Evolutionary conservation across 1,284 basidiomycete species (phyloP).

Genomic region (Moesziomyces globuligerus): DNA sequence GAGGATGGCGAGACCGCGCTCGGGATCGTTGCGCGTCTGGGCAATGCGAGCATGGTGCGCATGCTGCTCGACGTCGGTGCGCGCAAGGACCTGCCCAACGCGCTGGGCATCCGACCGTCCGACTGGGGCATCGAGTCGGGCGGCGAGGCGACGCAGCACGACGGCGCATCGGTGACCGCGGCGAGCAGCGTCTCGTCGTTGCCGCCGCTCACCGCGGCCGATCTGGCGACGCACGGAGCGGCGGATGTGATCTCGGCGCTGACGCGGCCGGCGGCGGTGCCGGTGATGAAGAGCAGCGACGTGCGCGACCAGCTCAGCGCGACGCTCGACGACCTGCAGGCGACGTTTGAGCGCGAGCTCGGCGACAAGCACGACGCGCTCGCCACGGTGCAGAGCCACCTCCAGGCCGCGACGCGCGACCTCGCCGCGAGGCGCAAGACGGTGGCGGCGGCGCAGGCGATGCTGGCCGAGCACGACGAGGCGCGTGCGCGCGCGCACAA

Average conservation of each 20-base stretch:
- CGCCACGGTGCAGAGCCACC: constrained; percentile 83
- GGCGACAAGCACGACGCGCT: constrained; percentile 86
- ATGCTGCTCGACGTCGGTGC: constrained; percentile 92
- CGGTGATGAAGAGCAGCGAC: constrained; percentile 85
- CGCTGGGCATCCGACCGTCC: constrained; percentile 87
- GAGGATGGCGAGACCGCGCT: constrained; percentile 95
- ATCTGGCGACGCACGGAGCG: constrained; percentile 53
- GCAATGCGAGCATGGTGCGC: constrained; percentile 86
- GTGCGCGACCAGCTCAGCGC: constrained; percentile 75
- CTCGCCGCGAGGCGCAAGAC: constrained; percentile 84
- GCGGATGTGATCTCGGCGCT: constrained; percentile 74
- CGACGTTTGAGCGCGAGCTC: constrained; percentile 86
- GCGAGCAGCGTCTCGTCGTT: constrained; percentile 32
- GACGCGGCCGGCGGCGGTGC: constrained; percentile 70
- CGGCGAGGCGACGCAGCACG: constrained; percentile 24
- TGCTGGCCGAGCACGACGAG: constrained; percentile 60
- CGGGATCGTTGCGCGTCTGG: constrained; percentile 92
- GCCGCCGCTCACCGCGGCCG: constrained; percentile 40
- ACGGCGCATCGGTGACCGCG: constrained; percentile 21
- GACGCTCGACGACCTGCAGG: constrained; percentile 77
- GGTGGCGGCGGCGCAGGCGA: constrained; percentile 52
- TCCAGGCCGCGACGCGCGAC: constrained; percentile 87
- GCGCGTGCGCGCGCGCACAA: constrained; percentile 49
- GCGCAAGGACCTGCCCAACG: constrained; percentile 89
- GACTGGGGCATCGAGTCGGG: constrained; percentile 76